Base-by-base conservation (phyloP, 1,139 yeast species). In the Suhomyces maxii region DNA sequence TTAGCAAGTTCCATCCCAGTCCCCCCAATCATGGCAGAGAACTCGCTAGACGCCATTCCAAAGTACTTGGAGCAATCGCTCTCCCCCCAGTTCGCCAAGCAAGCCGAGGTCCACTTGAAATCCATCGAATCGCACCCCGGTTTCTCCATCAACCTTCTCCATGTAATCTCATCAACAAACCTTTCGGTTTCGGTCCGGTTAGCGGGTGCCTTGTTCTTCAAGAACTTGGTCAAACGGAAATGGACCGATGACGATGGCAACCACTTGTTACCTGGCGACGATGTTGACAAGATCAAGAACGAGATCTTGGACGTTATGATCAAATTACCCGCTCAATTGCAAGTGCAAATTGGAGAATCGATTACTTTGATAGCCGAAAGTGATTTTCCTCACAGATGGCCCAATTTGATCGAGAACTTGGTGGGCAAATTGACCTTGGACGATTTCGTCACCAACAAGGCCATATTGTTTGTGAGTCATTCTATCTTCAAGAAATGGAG, bases 401-500 rank as follows among this genome's bases (percentile, higher is more conserved):
- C 82, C 3, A 77, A 79, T 45, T 76, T 95, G 50, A 77, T 95
- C 34, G 93, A 90, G 53, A 86, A 84, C 48, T 74, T 95, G 51
- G 89, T 90, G 0, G 61, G 75, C 1, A 84, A 84, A 59, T 73
- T 95, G 40, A 71, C 79, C 7, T 68, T 76, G 8, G 79, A 76
- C 13, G 91, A 90, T 61, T 83, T 89, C 73, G 76, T 78, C 13
- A 79, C 83, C 46, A 90, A 90, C 63, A 87, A 85, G 57, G 96
- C 97, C 44, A 93, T 95, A 7, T 71, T 95, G 51, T 79, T 84
- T 13, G 98, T 95, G 14, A 95, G 97, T 8, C 99, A 95, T 65
- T 88, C 97, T 0, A 91, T 95, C 52, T 95, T 93, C 70, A 89
- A 87, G 63, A 83, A 96, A 68, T 95, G 99, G 99, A 79, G 99